Percentiles rank a stretch among this genome's conserved stretches.
Evolutionary conservation across 345 rosid genomes (phyloP).

Genomic region (Pseudoturritis turrita): DNA sequence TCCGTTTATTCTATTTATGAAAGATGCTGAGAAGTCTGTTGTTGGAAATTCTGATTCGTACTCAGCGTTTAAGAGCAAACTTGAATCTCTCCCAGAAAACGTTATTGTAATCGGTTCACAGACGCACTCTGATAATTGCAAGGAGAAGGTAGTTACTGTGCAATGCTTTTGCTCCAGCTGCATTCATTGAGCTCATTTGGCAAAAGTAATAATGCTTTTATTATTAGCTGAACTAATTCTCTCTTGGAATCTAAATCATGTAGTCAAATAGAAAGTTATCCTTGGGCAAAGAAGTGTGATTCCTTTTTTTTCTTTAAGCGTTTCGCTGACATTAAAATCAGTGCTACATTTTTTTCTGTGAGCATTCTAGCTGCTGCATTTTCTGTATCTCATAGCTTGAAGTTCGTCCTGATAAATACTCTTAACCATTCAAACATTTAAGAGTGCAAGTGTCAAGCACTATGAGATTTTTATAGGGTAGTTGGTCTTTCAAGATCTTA

Average conservation of each 20-base stretch:
- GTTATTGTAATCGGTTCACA: constrained; percentile 78
- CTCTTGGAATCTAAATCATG: not conserved
- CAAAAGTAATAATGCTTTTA: not conserved
- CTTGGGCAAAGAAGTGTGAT: not conserved
- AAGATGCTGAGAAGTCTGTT: constrained; percentile 87
- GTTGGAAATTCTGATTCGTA: constrained; percentile 64
- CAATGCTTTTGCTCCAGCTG: not conserved
- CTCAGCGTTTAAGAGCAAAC: constrained; percentile 56
- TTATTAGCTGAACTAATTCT: not conserved
- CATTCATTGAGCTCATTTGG: not conserved
- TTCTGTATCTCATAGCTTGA: not conserved
- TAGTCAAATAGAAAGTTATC: not conserved
- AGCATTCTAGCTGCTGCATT: not conserved
- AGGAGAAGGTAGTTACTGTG: constrained; percentile 70
- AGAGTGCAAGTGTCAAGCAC: not conserved
- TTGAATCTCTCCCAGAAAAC: constrained; percentile 76
- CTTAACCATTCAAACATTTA: not conserved
- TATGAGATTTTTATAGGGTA: not conserved
- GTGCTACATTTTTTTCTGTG: not conserved
- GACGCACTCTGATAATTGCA: constrained; percentile 58
- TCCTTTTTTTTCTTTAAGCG: not conserved
- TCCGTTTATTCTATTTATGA: constrained; percentile 86
- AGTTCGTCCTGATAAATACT: not conserved
- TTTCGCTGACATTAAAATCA: not conserved
- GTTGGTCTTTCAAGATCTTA: not conserved